Conservation (phyloP, 768 basidiomycete genomes). For the Goffeauzyma gilvescens region DNA sequence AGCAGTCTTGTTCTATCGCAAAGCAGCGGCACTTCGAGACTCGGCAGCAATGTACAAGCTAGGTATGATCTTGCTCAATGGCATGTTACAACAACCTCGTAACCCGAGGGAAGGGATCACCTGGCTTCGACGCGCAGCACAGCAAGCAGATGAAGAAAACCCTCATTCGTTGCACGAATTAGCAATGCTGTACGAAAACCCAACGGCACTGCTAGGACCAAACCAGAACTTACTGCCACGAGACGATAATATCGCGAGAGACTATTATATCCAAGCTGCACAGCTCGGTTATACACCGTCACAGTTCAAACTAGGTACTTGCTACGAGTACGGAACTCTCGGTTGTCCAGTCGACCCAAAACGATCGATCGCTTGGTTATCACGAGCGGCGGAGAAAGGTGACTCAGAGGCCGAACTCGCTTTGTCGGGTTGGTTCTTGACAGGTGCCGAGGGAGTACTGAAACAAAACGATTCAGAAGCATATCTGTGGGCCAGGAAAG, state of each 20-base stretch:
- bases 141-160: conserved; percentile 94
- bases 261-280: conserved; percentile 71
- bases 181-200: conserved; percentile 37
- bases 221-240: conserved; percentile 44
- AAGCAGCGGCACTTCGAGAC: conserved; percentile 86
- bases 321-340: conserved; percentile 78
- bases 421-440: conserved; percentile 94
- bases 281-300: conserved; percentile 83
- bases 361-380: conserved; percentile 95
- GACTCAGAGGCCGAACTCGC: conserved; percentile 88
- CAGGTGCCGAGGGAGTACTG: conserved; percentile 60
- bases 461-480: conserved; percentile 97
- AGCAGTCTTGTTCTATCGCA: conserved; percentile 87
- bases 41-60: conserved; percentile 99
- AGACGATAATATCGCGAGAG: conserved; percentile 65
- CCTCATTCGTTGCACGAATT: conserved; percentile 94
- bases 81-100: conserved; percentile 57
- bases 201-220: conserved; percentile 27
- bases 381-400: conserved; percentile 91
- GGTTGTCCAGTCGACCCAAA: conserved; percentile 82
- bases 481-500: conserved; percentile 91
- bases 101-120: conserved; percentile 81
- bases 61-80: conserved; percentile 89
- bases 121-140: conserved; percentile 85
- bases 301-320: conserved; percentile 87